Conservation (phyloP, 768 basidiomycete species). For the Boletus sensibilis region DNA sequence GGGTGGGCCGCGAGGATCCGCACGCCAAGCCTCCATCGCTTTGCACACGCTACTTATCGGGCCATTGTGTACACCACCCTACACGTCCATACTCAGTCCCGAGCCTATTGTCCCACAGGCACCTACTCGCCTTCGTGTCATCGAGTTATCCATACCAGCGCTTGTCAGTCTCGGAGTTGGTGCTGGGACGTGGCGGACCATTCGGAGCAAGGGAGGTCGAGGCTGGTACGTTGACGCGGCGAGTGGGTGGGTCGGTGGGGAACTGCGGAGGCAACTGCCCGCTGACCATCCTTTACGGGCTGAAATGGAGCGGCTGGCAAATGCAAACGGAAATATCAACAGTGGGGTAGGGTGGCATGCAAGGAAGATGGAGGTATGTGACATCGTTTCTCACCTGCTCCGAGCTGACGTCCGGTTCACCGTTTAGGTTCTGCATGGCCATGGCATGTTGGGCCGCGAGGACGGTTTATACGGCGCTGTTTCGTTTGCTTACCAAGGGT, state of each 20-base stretch:
- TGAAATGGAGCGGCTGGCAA: constrained; percentile 70
- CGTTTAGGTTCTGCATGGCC: constrained; percentile 73
- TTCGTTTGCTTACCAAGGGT: constrained; percentile 93
- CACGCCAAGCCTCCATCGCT: constrained; percentile 69
- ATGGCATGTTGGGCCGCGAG: constrained; percentile 89
- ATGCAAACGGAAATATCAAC: constrained; percentile 85
- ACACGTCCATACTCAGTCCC: constrained; percentile 54
- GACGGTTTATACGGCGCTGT: constrained; percentile 94
- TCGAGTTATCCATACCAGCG: constrained; percentile 77
- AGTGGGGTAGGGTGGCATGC: constrained; percentile 95
- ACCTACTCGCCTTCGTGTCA: constrained; percentile 76
- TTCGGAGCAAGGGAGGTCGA: constrained; percentile 89
- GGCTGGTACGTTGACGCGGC: constrained; percentile 95
- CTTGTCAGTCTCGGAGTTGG: constrained; percentile 74
- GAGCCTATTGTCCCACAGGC: constrained; percentile 33
- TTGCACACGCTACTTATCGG: constrained; percentile 78
- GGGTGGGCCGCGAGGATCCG: constrained; percentile 37
- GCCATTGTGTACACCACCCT: constrained; percentile 78
- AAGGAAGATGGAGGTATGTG: constrained; percentile 92
- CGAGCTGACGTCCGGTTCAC: constrained; percentile 1
- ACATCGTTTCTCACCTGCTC: not conserved
- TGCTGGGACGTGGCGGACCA: constrained; percentile 81
- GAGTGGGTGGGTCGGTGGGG: constrained; percentile 67
- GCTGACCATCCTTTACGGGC: constrained; percentile 63
- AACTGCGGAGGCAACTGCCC: constrained; percentile 57